Evolutionary conservation across 129 eudicot genomes (phyloP).

Genomic region (Saussurea involucrata): DNA sequence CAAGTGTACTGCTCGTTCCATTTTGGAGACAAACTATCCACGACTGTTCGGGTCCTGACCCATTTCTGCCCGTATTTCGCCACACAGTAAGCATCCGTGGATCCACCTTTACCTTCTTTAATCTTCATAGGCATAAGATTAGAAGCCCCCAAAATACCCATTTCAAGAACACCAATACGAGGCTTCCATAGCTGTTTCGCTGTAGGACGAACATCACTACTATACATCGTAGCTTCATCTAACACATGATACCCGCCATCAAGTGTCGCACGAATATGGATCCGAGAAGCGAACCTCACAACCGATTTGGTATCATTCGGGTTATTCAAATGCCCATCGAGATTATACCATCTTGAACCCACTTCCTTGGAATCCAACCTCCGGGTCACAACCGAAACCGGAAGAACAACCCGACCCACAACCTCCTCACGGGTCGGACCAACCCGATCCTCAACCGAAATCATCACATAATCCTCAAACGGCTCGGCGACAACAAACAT

Average conservation of each 20-base stretch:
- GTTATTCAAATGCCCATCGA: conserved; percentile 47
- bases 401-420: conserved; percentile 71
- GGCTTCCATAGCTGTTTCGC: conserved; percentile 97
- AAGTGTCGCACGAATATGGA: conserved; percentile 70
- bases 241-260: conserved; percentile 98
- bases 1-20: conserved; percentile 99
- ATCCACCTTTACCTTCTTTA: conserved; percentile 87
- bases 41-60: conserved; percentile 89
- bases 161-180: conserved; percentile 84
- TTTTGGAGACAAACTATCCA: conserved; percentile 72
- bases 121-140: conserved; percentile 91
- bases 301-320: conserved; percentile 48
- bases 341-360: conserved; percentile 81
- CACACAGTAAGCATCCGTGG: conserved; percentile 82
- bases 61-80: conserved; percentile 94
- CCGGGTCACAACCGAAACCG: conserved; percentile 49
- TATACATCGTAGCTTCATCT: conserved; percentile 92
- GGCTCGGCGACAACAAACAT: conserved; percentile 96
- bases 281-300: conserved; percentile 71
- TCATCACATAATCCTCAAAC: conserved; percentile 79
- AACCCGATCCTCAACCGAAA: conserved; percentile 74
- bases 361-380: conserved; percentile 70
- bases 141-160: conserved; percentile 88
- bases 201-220: conserved; percentile 92
- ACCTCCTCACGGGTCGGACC: conserved; percentile 75